These are phyloP conservation scores for Babesia bovis DNA, from an alignment of 169 alveolate species.

Conservation along the genomic window DNA sequence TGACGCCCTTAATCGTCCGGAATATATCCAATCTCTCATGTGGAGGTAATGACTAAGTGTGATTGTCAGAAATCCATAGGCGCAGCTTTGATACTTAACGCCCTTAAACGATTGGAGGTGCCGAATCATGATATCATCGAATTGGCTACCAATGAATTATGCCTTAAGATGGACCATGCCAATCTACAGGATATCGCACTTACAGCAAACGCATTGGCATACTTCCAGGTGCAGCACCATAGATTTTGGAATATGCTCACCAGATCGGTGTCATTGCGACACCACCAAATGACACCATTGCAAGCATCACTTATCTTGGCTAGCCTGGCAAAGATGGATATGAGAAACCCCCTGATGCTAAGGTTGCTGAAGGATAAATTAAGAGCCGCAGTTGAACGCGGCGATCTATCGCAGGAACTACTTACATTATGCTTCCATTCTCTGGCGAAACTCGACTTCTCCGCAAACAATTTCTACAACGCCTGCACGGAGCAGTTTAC, in stretches of 20 bases:
- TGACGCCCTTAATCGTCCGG: conserved; percentile 65
- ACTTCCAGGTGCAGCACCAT: conserved; percentile 75
- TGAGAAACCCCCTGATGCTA: conserved; percentile 69
- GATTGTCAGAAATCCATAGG: conserved; percentile 26
- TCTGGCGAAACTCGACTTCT: conserved; percentile 74
- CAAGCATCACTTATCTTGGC: conserved; percentile 73
- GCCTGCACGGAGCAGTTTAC: conserved; percentile 14
- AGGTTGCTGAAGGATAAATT: conserved; percentile 57
- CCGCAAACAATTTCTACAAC: conserved; percentile 44
- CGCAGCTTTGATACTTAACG: conserved; percentile 70
- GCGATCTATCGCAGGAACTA: conserved; percentile 63
- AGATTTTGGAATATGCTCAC: conserved; percentile 68
- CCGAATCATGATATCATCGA: conserved; percentile 74
- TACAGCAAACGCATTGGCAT: conserved; percentile 71
- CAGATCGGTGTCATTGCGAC: conserved; percentile 49
- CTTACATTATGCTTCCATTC: conserved; percentile 73
- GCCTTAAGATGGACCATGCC: conserved; percentile 54
- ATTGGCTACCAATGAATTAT: conserved; percentile 75
- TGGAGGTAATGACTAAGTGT: conserved; percentile 29
- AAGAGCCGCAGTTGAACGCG: conserved; percentile 56
- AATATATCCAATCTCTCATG: conserved; percentile 53
- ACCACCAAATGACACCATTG: conserved; percentile 55
- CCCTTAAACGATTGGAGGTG: conserved; percentile 71
- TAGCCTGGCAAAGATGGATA: conserved; percentile 75
- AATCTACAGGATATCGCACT: conserved; percentile 75